Evolutionary conservation across 1,139 yeast species (phyloP), one percentile per base, ranked within the genome.

Genomic region (Maudiozyma humilis): DNA sequence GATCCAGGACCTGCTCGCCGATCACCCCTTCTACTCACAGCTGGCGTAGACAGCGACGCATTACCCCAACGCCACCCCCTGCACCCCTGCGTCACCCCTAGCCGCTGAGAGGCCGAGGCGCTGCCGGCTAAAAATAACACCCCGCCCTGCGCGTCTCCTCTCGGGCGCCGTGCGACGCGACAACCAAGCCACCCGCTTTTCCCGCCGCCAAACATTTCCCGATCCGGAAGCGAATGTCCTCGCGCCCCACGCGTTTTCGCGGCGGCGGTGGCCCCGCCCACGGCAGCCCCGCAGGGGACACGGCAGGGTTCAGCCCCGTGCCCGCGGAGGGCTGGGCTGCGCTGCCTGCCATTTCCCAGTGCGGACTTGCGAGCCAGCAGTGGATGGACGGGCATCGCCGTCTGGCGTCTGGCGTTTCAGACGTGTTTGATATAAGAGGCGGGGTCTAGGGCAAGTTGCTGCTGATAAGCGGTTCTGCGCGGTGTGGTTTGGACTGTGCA

Each of bases 111-210:
- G 10, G 6, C 10, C 27, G 27, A 6, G 10, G 27, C 27, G 27
- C 27, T 6, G 6, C 27, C 27, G 27, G 6, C 27, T 23, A 23
- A 23, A 23, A 23, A 23, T 23, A 23, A 10, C 6, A 10, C 27
- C 27, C n/a, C n/a, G n/a, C n/a, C n/a, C n/a, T n/a, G n/a, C n/a
- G n/a, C n/a, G n/a, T n/a, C n/a, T n/a, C n/a, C n/a, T n/a, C n/a
- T n/a, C n/a, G n/a, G 27, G 8, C 27, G 25, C 23, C 45, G 43
- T 43, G 12, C 14, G 7, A 3, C 12, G 18, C n/a, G 45, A 41
- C 27, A 42, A 44, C 47, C 47, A 44, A 44, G 47, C 47, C 47
- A 44, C 41, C 16, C 29, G 39, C 16, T 15, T 35, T n/a, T n/a
- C 31, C 10, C 31, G 13, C 13, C 10, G 13, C 13, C 31, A n/a